phyloP scores from a whole-genome alignment of 192 early-diverging fungal genomes.

The Martensiomyces pterosporus region DNA sequence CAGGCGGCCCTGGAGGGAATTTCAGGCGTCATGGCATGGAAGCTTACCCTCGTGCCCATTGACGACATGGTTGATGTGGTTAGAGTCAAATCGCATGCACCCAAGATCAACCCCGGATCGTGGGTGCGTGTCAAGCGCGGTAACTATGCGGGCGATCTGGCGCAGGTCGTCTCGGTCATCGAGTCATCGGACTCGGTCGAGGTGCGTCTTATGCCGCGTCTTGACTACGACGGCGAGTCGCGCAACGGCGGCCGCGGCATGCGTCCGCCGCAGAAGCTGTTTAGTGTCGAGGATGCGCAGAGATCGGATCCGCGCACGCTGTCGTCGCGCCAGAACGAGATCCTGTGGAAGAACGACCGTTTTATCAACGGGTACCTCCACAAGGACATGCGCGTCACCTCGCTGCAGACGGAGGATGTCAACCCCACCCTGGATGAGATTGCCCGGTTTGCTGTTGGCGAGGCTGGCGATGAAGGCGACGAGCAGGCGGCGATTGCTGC shows the following conservation, averaged over 20 bases:
- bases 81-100: constrained; percentile 61
- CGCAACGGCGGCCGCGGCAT: constrained; percentile 42
- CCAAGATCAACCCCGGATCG: constrained; percentile 54
- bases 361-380: constrained; percentile 79
- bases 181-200: constrained; percentile 63
- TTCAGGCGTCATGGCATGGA: constrained; percentile 65
- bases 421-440: constrained; percentile 93
- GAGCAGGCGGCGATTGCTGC: constrained; percentile 59
- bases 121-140: constrained; percentile 93
- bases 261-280: constrained; percentile 73
- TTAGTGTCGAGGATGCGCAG: constrained; percentile 51
- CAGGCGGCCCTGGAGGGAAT: constrained; percentile 73
- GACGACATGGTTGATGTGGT: constrained; percentile 90
- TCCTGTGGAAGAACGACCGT: constrained; percentile 56
- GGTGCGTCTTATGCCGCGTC: constrained; percentile 70
- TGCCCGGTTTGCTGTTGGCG: constrained; percentile 60
- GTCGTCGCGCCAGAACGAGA: constrained; percentile 56
- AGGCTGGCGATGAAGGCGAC: constrained; percentile 63
- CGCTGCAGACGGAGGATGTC: constrained; percentile 63
- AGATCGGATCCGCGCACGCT: constrained; percentile 55
- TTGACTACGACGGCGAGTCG: constrained; percentile 53
- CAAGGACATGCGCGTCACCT: constrained; percentile 69
- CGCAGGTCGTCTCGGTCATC: constrained; percentile 65
- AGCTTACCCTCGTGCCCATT: constrained; percentile 79
- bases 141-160: constrained; percentile 91